phyloP scores from a whole-genome alignment of 176 grass and related monocot species.

The Zizania latifolia region DNA sequence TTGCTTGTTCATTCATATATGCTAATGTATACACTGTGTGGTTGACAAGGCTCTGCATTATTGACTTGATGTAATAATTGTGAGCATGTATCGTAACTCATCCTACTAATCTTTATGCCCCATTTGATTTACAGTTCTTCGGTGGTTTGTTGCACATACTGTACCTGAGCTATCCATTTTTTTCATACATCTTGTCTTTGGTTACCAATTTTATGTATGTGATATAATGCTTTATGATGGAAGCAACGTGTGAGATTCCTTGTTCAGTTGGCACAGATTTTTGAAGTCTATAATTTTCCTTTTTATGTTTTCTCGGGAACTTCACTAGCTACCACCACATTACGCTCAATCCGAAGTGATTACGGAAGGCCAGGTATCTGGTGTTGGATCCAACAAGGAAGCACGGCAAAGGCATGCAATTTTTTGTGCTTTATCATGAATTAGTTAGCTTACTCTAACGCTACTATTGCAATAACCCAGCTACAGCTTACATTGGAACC shows the following conservation, averaged over 20 bases:
- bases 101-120: background rate
- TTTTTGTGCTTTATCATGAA: background rate
- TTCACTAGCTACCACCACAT: slow-evolving; percentile 70
- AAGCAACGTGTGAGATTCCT: background rate
- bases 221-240: background rate
- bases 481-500: background rate
- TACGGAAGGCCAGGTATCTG: slow-evolving; percentile 67
- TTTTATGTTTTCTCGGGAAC: slow-evolving; percentile 45
- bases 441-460: background rate
- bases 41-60: background rate
- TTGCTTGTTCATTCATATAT: slow-evolving; percentile 11
- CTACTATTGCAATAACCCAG: background rate
- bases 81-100: background rate
- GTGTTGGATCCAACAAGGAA: slow-evolving; percentile 91
- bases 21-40: background rate
- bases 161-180: background rate
- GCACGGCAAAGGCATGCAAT: slow-evolving; percentile 59
- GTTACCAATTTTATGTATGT: background rate
- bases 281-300: background rate
- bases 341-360: slow-evolving; percentile 80
- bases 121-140: background rate
- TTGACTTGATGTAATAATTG: slow-evolving; percentile 7
- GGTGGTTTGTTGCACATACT: background rate
- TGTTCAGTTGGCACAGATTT: slow-evolving; percentile 2
- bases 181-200: background rate